Base-by-base conservation (phyloP, 2,329 filamentous ascomycete species). In the Paradendryphiella salina region DNA sequence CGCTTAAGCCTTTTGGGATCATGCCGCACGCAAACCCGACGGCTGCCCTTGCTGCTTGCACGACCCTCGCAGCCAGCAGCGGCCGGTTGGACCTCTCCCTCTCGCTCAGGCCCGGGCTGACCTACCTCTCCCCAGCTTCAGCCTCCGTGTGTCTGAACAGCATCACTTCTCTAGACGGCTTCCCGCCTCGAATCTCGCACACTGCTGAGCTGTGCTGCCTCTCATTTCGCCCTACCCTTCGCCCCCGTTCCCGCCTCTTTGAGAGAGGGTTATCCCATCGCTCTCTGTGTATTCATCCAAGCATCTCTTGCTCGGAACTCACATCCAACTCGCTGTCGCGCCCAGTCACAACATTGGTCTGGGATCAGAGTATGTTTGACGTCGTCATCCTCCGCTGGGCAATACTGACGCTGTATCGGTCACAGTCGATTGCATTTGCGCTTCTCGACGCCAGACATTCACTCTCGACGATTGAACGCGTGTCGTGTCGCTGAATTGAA, bases 161-260 rank as follows among this genome's bases (percentile, higher is more conserved):
- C 63, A 63, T 70, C 65, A 66, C 52, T n/a, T n/a, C n/a, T n/a
- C 62, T 44, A 39, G 40, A 50, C 50, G 46, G 56, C 23, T 49
- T 37, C 43, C 54, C 29, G 38, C 54, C 44, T 54, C 46, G 32
- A 36, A 50, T 41, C 49, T 43, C 35, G 64, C 65, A 67, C 66
- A 66, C 70, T 58, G 68, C 67, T 64, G 65, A 48, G 68, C 67
- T 64, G 68, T 70, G 67, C 64, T 67, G 65, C 57, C 69, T 63
- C 61, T 70, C 69, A 44, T 70, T 71, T 61, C 42, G 49, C 45
- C 57, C 42, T 50, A 46, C 54, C 40, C 38, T 54, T 60, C 50
- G 38, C 32, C 52, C 47, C 43, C 43, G 38, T 35, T 18, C 41
- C 33, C 50, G 46, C 61, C 69, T 72, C 70, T 73, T 73, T 71